Evolutionary conservation across 805 yeast genomes (phyloP).

Genomic region (Metschnikowia drakensbergensis): DNA sequence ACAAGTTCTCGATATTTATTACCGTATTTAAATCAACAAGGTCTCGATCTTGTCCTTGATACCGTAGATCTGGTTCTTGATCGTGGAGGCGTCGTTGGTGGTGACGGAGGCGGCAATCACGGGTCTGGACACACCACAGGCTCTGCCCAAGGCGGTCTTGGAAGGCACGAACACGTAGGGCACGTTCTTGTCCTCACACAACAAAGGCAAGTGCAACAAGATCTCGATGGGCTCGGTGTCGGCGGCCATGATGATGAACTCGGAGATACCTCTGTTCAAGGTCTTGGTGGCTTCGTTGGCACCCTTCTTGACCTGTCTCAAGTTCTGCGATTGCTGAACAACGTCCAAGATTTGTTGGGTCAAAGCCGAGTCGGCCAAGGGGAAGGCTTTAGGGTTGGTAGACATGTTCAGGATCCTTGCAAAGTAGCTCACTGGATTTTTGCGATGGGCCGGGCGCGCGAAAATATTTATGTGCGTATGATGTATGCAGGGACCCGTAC

Average conservation of each 20-base stretch:
- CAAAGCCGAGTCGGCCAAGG: constrained; percentile 93
- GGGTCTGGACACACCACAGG: constrained; percentile 99
- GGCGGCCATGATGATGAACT: constrained; percentile 99
- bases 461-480: neutral
- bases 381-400: constrained; percentile 97
- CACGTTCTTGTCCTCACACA: constrained; percentile 99
- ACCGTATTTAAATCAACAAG: constrained; percentile 63
- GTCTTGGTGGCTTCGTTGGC: constrained; percentile 99
- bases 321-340: constrained; percentile 95
- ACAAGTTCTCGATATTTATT: neutral
- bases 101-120: constrained; percentile 98
- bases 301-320: constrained; percentile 98
- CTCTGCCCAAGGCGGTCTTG: constrained; percentile 98
- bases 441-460: constrained; percentile 5
- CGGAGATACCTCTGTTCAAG: constrained; percentile 98
- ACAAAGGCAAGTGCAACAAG: constrained; percentile 91
- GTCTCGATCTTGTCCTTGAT: constrained; percentile 99
- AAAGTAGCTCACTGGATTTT: constrained; percentile 23
- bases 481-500: neutral
- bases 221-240: constrained; percentile 99
- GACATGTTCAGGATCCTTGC: constrained; percentile 54
- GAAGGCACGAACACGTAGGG: constrained; percentile 99
- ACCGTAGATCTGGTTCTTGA: constrained; percentile 94
- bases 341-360: constrained; percentile 96
- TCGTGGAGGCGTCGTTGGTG: constrained; percentile 95